phyloP scores from a whole-genome alignment of 441 rosid genomes.

The Omphalea diandra region DNA sequence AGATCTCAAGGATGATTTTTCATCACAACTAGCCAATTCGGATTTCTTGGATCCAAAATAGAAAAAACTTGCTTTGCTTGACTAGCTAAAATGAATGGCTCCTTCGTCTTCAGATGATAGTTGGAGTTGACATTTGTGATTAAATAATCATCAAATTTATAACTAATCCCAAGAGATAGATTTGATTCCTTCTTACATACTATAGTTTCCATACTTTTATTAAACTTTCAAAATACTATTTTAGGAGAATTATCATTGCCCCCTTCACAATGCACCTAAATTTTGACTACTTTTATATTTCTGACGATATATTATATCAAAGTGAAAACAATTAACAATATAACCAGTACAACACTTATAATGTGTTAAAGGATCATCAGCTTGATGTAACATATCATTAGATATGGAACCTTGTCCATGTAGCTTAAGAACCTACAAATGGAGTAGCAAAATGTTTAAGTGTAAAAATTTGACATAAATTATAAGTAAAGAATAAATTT shows the following conservation, averaged over 20 bases:
- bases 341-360: too few relatives aligned
- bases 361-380: too few relatives aligned
- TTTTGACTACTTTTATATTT: neutral
- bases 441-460: too few relatives aligned
- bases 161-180: neutral
- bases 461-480: too few relatives aligned
- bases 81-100: neutral
- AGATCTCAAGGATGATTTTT: neutral
- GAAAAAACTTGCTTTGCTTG: neutral
- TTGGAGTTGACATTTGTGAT: neutral
- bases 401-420: too few relatives aligned
- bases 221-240: neutral
- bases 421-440: too few relatives aligned
- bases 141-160: neutral
- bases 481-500: too few relatives aligned
- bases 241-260: neutral
- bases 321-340: too few relatives aligned
- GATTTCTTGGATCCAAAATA: neutral
- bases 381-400: too few relatives aligned
- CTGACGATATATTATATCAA: neutral
- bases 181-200: neutral
- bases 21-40: neutral
- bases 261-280: neutral
- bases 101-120: neutral
- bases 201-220: neutral